Evolutionary conservation across 225 moss, liverwort and hornwort species (phyloP), one percentile per base, ranked within the genome.

Genomic region (Marchantia polymorpha): DNA sequence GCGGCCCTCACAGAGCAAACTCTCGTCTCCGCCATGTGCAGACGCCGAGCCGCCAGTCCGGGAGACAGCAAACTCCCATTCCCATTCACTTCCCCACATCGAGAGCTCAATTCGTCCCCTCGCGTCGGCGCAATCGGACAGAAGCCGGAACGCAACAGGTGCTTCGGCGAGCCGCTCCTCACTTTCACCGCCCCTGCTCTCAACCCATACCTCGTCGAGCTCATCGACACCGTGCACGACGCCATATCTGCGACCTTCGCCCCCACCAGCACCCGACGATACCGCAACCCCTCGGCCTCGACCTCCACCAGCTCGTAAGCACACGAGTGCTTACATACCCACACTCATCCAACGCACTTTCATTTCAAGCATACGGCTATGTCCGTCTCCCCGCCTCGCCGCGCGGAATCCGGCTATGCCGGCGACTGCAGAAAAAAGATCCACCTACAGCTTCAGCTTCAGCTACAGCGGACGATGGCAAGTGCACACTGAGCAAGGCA

Each of bases 1-100:
- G 86, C 86, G 12, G 83, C 78, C 29, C 86, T 83, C 47, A 87
- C 69, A 7, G 79, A 72, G 55, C 67, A 23, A 1, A 20, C 10
- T 79, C 68, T 68, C 27, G 56, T 68, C 29, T 69, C 13, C 12
- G 23, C 23, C 15, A n/a, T 53, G 4, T 26, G 64, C 39, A 17
- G 51, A 65, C 50, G 64, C 30, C 58, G 46, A n/a, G n/a, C 5
- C 10, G 52, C 20, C 25, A 54, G 25, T 67, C 53, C 52, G 3
- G 52, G 73, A 3, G 49, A 54, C 22, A 14, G 61, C 56, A 19
- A 22, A 19, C 51, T 71, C 46, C 80, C 39, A 39, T 2, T 39
- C 5, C 39, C 39, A 39, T 39, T 39, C 3, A 5, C 39, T 39
- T 39, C 39, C 3, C 39, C 39, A 39, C 39, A 39, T 39, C 39